Conservation (phyloP, 768 basidiomycete genomes). For the Kwoniella heveanensis region DNA sequence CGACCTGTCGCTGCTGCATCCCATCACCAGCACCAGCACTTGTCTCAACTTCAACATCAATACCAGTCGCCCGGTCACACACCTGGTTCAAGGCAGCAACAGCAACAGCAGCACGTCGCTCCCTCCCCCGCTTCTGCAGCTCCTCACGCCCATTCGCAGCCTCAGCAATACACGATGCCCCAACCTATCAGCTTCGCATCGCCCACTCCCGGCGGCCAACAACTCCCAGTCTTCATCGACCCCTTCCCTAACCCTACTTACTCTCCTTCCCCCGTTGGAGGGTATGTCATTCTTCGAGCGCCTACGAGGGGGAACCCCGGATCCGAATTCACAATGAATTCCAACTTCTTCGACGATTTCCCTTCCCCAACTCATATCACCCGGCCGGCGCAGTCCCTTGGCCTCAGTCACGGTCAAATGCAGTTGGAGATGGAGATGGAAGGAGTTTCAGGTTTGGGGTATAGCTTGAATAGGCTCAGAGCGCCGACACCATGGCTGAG, state of each 20-base stretch:
- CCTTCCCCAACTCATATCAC: conserved; percentile 8
- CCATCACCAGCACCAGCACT: neutral
- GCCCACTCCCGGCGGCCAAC: neutral
- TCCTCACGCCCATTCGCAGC: too few species aligned
- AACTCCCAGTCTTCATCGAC: conserved; percentile 12
- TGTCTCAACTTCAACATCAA: too few species aligned
- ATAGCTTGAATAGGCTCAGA: conserved; percentile 27
- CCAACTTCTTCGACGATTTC: conserved; percentile 12
- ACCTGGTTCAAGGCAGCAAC: neutral
- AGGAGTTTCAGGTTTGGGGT: conserved; percentile 24
- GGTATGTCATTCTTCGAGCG: conserved; percentile 24
- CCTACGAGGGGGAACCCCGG: too few species aligned
- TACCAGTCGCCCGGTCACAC: neutral
- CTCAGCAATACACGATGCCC: neutral
- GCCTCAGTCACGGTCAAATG: too few species aligned
- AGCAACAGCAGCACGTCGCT: conserved; percentile 1
- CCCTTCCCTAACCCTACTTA: conserved; percentile 6
- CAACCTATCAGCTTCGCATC: neutral
- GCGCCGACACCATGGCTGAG: conserved; percentile 29
- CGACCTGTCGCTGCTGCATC: neutral
- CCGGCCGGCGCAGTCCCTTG: neutral
- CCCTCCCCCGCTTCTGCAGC: neutral
- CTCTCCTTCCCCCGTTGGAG: conserved; percentile 1
- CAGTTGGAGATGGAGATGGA: conserved; percentile 2
- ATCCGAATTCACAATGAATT: neutral